These are phyloP conservation scores for Kluyveromyces aestuarii DNA, from an alignment of 805 yeast species.

Conservation along the genomic window DNA sequence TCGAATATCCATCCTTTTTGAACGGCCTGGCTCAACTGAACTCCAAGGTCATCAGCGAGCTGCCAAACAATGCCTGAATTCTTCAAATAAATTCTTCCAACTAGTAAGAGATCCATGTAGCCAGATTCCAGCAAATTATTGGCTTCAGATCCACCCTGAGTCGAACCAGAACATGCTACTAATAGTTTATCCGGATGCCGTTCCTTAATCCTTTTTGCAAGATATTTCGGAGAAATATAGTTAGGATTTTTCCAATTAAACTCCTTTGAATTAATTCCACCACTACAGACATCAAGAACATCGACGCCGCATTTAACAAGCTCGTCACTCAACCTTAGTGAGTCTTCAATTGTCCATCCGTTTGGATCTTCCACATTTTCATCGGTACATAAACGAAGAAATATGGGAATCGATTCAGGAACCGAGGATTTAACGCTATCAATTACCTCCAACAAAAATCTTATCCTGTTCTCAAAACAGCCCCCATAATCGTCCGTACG, in stretches of 20 bases:
- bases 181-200: slow-evolving; percentile 13
- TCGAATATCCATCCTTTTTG: slow-evolving; percentile 28
- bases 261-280: slow-evolving; percentile 35
- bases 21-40: slow-evolving; percentile 31
- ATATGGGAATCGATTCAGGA: slow-evolving; percentile 37
- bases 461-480: slow-evolving; percentile 45
- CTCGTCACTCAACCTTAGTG: slow-evolving; percentile 32
- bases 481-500: slow-evolving; percentile 62
- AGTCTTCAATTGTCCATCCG: slow-evolving; percentile 39
- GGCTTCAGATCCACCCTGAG: slow-evolving; percentile 30
- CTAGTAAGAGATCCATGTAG: slow-evolving; percentile 38
- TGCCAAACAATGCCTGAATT: slow-evolving; percentile 42
- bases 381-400: slow-evolving; percentile 38
- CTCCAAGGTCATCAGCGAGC: slow-evolving; percentile 43
- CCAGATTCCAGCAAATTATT: slow-evolving; percentile 34
- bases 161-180: slow-evolving; percentile 41
- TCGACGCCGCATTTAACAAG: slow-evolving; percentile 39
- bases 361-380: slow-evolving; percentile 32
- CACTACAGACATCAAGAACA: slow-evolving; percentile 46
- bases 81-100: slow-evolving; percentile 38
- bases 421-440: slow-evolving; percentile 35
- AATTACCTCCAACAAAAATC: slow-evolving; percentile 41
- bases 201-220: slow-evolving; percentile 3
- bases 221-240: neutral
- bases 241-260: slow-evolving; percentile 2